Conservation (phyloP, 805 yeast species). For the Starmera dryadoides region DNA sequence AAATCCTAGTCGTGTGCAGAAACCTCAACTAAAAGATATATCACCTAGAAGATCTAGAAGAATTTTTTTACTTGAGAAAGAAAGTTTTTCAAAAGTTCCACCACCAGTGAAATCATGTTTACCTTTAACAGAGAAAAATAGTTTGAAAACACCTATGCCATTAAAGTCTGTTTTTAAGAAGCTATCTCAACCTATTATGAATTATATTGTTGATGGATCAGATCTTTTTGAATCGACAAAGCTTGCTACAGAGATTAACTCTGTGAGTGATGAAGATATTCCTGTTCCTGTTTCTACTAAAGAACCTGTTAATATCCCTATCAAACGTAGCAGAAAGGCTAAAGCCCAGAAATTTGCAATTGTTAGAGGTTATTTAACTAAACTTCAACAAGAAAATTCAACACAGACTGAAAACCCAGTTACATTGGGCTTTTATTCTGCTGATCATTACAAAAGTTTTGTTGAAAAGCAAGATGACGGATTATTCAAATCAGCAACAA, state of each 20-base stretch:
- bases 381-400: background rate
- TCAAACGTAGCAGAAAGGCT: slow-evolving; percentile 9
- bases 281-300: slow-evolving; percentile 51
- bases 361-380: slow-evolving; percentile 9
- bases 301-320: slow-evolving; percentile 55
- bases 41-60: background rate
- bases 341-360: slow-evolving; percentile 12
- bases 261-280: slow-evolving; percentile 50
- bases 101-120: slow-evolving; percentile 4
- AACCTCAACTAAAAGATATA: no score
- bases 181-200: no score
- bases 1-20: no score
- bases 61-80: background rate
- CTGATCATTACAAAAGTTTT: background rate
- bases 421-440: slow-evolving; percentile 15
- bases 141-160: slow-evolving; percentile 7
- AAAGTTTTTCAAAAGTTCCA: background rate
- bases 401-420: no score
- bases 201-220: no score
- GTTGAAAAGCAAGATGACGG: background rate
- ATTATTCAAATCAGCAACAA: background rate
- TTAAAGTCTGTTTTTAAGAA: slow-evolving; percentile 4
- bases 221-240: slow-evolving; percentile 55
- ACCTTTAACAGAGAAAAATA: slow-evolving; percentile 8
- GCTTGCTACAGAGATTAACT: slow-evolving; percentile 62